These are phyloP conservation scores for Onygena corvina DNA, from an alignment of 2,329 filamentous ascomycete genomes.

Conservation along the genomic window DNA sequence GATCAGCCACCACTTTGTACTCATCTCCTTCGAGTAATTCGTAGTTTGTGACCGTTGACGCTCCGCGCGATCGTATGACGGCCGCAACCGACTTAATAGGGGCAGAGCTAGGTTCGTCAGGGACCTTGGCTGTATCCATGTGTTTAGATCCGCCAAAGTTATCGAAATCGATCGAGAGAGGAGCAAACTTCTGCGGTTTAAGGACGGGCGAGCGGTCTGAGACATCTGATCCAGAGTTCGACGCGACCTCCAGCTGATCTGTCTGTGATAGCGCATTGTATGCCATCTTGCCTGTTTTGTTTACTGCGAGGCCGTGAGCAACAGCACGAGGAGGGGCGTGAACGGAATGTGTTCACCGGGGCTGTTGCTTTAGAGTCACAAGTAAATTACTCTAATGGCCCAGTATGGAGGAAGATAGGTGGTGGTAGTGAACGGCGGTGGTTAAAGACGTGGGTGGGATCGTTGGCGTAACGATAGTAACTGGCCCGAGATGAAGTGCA, in stretches of 20 bases:
- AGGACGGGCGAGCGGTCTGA: slow-evolving; percentile 24
- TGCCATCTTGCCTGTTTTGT: slow-evolving; percentile 33
- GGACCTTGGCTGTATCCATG: slow-evolving; percentile 22
- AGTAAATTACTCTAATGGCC: no score
- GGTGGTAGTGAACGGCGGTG: no score
- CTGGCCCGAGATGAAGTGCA: no score
- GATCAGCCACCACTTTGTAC: slow-evolving; percentile 26
- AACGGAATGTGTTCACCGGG: no score
- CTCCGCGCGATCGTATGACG: slow-evolving; percentile 13
- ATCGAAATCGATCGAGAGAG: slow-evolving; percentile 23
- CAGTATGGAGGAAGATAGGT: no score
- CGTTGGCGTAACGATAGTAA: no score
- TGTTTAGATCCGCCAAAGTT: slow-evolving; percentile 23
- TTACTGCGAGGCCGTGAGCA: not conserved
- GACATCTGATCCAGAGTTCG: slow-evolving; percentile 24
- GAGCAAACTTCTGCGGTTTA: slow-evolving; percentile 20
- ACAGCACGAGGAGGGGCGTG: not conserved
- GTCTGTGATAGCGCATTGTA: slow-evolving; percentile 35
- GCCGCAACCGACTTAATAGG: slow-evolving; percentile 11
- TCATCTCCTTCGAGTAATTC: slow-evolving; percentile 39
- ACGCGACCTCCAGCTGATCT: slow-evolving; percentile 28
- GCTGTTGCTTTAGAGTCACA: no score
- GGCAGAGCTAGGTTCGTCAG: slow-evolving; percentile 18
- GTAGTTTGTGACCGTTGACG: slow-evolving; percentile 24
- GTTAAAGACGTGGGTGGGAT: no score